Conservation (phyloP, 805 yeast species). For the Isabelozyma heimii region DNA sequence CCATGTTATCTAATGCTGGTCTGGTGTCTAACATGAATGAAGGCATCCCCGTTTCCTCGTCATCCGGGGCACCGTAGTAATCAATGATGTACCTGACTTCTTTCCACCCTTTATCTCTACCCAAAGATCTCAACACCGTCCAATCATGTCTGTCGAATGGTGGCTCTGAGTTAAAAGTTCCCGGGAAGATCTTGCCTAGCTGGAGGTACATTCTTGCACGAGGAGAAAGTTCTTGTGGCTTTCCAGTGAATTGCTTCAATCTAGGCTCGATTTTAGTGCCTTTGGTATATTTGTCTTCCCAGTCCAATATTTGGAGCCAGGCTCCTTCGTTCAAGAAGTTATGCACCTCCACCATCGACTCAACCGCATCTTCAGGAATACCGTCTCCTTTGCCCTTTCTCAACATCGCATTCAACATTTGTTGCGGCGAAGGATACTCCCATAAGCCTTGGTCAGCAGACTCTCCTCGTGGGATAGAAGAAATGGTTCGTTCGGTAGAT, state of each 20-base stretch:
- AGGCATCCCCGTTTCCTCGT: slow-evolving; percentile 81
- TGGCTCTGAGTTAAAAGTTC: slow-evolving; percentile 66
- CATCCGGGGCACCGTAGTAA: slow-evolving; percentile 95
- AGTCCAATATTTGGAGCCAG: slow-evolving; percentile 87
- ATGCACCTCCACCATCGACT: slow-evolving; percentile 94
- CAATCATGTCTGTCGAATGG: slow-evolving; percentile 99
- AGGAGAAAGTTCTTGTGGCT: slow-evolving; percentile 85
- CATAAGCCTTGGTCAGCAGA: slow-evolving; percentile 68
- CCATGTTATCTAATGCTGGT: slow-evolving; percentile 79
- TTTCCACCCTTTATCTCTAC: slow-evolving; percentile 49
- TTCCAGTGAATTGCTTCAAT: slow-evolving; percentile 82
- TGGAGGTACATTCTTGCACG: slow-evolving; percentile 69
- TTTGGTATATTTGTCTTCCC: slow-evolving; percentile 78
- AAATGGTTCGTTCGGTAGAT: slow-evolving; percentile 80
- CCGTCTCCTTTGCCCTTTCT: slow-evolving; percentile 88
- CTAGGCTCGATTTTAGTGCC: slow-evolving; percentile 64
- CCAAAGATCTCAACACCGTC: slow-evolving; percentile 78
- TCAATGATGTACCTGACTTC: slow-evolving; percentile 91
- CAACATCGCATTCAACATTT: slow-evolving; percentile 97
- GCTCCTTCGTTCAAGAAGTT: slow-evolving; percentile 96
- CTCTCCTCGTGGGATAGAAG: slow-evolving; percentile 85
- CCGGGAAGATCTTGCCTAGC: slow-evolving; percentile 71
- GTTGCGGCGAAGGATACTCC: slow-evolving; percentile 99
- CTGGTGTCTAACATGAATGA: slow-evolving; percentile 90
- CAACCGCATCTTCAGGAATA: slow-evolving; percentile 93